phyloP scores from a whole-genome alignment of 2,329 filamentous ascomycete species.

The Talaromyces sp. region DNA sequence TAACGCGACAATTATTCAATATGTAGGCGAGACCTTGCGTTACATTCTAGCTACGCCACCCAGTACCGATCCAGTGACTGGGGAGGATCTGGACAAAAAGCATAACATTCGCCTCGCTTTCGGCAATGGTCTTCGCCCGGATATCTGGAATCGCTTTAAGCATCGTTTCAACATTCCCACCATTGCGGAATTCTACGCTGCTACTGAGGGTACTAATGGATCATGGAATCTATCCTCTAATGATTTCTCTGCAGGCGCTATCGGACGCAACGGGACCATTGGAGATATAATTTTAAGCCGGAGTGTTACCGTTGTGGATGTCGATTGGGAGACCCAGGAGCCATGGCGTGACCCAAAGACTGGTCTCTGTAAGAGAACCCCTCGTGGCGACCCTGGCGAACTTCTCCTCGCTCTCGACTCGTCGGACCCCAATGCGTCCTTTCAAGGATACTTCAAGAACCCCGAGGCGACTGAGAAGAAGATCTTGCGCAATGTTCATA shows the following conservation, averaged over 20 bases:
- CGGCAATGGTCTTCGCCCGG: constrained; percentile 82
- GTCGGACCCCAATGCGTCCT: constrained; percentile 63
- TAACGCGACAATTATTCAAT: constrained; percentile 76
- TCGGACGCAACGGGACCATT: constrained; percentile 5
- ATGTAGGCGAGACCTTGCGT: constrained; percentile 84
- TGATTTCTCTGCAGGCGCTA: constrained; percentile 57
- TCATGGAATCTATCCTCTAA: constrained; percentile 76
- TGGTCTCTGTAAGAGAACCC: constrained; percentile 66
- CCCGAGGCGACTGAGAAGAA: constrained; percentile 70
- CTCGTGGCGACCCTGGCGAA: constrained; percentile 70
- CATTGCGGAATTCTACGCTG: constrained; percentile 79
- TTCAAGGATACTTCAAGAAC: constrained; percentile 83
- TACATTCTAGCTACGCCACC: constrained; percentile 73
- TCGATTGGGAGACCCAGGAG: constrained; percentile 71
- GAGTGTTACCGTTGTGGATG: constrained; percentile 37
- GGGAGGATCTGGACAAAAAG: constrained; percentile 69
- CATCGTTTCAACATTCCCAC: constrained; percentile 74
- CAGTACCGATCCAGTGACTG: constrained; percentile 64
- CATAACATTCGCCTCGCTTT: constrained; percentile 76
- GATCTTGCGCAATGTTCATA: constrained; percentile 72
- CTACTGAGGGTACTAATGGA: constrained; percentile 71
- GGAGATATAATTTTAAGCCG: background rate
- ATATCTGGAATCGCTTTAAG: constrained; percentile 84
- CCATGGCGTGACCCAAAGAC: constrained; percentile 70
- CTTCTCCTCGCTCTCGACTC: constrained; percentile 72